Base-by-base conservation (phyloP, 2,329 filamentous ascomycete species). In the Aureobasidium musti region DNA sequence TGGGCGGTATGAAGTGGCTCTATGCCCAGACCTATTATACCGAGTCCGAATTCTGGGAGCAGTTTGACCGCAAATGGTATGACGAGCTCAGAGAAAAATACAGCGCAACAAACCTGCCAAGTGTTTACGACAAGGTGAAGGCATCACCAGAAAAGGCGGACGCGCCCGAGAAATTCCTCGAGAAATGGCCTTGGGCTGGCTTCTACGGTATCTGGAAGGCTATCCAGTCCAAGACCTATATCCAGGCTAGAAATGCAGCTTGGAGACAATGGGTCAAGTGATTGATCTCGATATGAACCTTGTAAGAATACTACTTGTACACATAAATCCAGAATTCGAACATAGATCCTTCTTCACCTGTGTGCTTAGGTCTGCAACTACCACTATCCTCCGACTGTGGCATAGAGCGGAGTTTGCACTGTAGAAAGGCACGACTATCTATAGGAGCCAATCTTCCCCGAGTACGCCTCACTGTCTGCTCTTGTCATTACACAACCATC, bases 21-120 rank as follows among this genome's bases (percentile, higher is more conserved):
- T 91, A 91, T 69, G 87, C 87, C 0, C 87, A 90, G 67, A 85
- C 86, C 0, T 90, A 87, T 75, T 89, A 89, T 74, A 84, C 82
- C 3, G 84, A 89, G 73, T 82, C 84, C 0, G 88, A 91, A 69
- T 91, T 91, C 73, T 90, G 88, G 88, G 74, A 79, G 11, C 81
- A 85, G 63, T 91, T 90, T 68, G 84, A 89, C 72, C 79, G 81
- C 43, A 71, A 77, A 8, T 84, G 84, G 72, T 90, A 91, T 68
- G 84, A 89, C 52, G 74, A 73, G 2, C 76, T 90, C 63, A 78
- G 88, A 21, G 74, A 75, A 28, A 86, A 83, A 72, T 91, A 90
- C 72, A 77, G 79, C 5, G 88, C 89, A 0, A 77, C 78, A 1
- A 82, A 84, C 56, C 73, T 91, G 68, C 87, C 87, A 0, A 87